Percentiles rank a stretch among this genome's conserved stretches.
phyloP scores from a whole-genome alignment of 371 early-diverging fungal species.

The Zychaea mexicana region DNA sequence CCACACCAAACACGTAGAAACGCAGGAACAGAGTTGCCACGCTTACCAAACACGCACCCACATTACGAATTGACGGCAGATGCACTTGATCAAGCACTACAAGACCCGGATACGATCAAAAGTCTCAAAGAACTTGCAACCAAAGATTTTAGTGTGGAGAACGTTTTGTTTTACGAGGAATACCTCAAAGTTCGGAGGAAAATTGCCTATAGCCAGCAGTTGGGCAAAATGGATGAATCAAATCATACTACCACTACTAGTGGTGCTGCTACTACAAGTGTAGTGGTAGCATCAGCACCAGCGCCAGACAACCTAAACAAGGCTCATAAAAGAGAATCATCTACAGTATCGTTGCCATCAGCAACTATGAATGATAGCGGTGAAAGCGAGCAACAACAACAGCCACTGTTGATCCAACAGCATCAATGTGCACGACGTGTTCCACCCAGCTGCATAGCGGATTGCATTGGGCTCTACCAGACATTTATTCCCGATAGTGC shows the following conservation, averaged over 20 bases:
- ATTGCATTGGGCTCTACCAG: slow-evolving; percentile 31
- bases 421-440: background rate
- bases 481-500: slow-evolving; percentile 32
- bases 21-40: background rate
- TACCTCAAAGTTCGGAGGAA: slow-evolving; percentile 19
- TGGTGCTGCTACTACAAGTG: background rate
- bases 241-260: background rate
- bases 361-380: background rate
- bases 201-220: background rate
- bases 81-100: slow-evolving; percentile 21
- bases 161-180: slow-evolving; percentile 36
- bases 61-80: slow-evolving; percentile 1
- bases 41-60: background rate
- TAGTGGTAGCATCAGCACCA: background rate
- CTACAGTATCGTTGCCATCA: background rate
- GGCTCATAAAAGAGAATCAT: background rate
- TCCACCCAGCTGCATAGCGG: background rate
- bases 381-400: background rate
- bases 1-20: background rate
- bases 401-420: background rate
- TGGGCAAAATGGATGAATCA: too few species aligned
- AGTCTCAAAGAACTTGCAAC: slow-evolving; percentile 33
- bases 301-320: background rate
- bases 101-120: slow-evolving; percentile 16
- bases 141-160: slow-evolving; percentile 45